Evolutionary conservation across 2,329 filamentous ascomycete species (phyloP).

Genomic region (Alternaria arborescens): DNA sequence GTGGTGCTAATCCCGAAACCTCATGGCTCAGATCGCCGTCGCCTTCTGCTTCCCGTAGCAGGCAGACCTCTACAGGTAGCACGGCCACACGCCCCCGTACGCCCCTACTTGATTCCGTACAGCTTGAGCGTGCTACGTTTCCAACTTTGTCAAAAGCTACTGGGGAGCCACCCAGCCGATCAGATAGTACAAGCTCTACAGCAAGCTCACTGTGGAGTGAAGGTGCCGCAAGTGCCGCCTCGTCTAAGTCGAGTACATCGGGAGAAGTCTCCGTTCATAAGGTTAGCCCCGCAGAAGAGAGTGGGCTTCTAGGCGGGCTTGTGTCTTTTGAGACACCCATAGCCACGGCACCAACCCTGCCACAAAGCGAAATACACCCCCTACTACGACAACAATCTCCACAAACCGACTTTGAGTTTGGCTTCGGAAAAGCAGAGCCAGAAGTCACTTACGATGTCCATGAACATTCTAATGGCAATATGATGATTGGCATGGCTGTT

Average conservation of each 20-base stretch:
- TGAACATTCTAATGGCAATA: conserved; percentile 1
- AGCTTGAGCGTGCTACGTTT: conserved; percentile 27
- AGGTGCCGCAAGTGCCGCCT: conserved; percentile 33
- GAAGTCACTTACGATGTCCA: neutral
- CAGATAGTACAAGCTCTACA: conserved; percentile 39
- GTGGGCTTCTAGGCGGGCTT: conserved; percentile 41
- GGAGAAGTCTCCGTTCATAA: conserved; percentile 22
- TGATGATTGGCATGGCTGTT: conserved; percentile 23
- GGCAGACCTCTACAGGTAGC: conserved; percentile 18
- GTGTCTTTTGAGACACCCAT: conserved; percentile 30
- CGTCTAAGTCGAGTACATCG: conserved; percentile 41
- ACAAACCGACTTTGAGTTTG: conserved; percentile 17
- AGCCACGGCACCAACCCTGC: conserved; percentile 2
- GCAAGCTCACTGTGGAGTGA: conserved; percentile 44
- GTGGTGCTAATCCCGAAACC: conserved; percentile 25
- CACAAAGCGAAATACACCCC: conserved; percentile 24
- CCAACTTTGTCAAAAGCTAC: conserved; percentile 1
- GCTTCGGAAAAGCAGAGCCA: conserved; percentile 5
- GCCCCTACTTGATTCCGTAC: conserved; percentile 31
- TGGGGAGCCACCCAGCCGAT: conserved; percentile 29
- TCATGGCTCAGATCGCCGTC: conserved; percentile 31
- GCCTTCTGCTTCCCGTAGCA: conserved; percentile 22
- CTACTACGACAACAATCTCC: conserved; percentile 10
- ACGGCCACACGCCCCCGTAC: conserved; percentile 30
- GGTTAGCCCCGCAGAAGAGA: conserved; percentile 30